These are phyloP conservation scores for Trichosporon sp. DNA, from an alignment of 1,284 basidiomycete genomes.

Conservation along the genomic window DNA sequence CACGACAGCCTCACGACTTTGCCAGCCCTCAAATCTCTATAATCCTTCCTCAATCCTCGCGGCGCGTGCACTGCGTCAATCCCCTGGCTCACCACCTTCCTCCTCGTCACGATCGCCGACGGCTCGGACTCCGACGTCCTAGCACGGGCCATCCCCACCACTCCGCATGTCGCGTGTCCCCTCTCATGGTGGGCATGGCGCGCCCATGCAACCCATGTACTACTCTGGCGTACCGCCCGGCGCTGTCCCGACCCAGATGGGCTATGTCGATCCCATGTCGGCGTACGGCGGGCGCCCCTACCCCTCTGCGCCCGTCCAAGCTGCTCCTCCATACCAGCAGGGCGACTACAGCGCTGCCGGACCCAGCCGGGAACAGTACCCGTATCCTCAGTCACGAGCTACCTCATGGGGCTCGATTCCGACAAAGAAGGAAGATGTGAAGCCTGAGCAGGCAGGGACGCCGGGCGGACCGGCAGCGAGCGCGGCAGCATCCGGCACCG, in stretches of 20 bases:
- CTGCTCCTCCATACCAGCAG: not conserved
- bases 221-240: slow-evolving; percentile 7
- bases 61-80: not conserved
- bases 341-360: slow-evolving; percentile 16
- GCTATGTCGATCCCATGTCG: slow-evolving; percentile 12
- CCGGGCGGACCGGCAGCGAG: not conserved
- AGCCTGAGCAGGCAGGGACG: not conserved
- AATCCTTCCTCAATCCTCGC: not conserved
- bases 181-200: slow-evolving; percentile 12
- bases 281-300: slow-evolving; percentile 8
- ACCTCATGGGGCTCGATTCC: slow-evolving; percentile 2
- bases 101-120: not conserved
- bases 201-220: slow-evolving; percentile 13
- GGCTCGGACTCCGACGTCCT: not conserved
- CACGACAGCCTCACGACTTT: not conserved
- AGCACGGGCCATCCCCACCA: not conserved
- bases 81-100: not conserved
- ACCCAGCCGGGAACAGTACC: slow-evolving; percentile 16
- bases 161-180: slow-evolving; percentile 15
- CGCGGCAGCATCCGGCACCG: not conserved
- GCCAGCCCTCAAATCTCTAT: not conserved
- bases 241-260: slow-evolving; percentile 5
- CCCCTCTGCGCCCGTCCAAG: not conserved
- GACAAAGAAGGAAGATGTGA: slow-evolving; percentile 2
- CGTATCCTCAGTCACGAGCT: not conserved